These are phyloP conservation scores for Calonectria hawksworthii DNA, from an alignment of 2,329 filamentous ascomycete species.

Conservation along the genomic window DNA sequence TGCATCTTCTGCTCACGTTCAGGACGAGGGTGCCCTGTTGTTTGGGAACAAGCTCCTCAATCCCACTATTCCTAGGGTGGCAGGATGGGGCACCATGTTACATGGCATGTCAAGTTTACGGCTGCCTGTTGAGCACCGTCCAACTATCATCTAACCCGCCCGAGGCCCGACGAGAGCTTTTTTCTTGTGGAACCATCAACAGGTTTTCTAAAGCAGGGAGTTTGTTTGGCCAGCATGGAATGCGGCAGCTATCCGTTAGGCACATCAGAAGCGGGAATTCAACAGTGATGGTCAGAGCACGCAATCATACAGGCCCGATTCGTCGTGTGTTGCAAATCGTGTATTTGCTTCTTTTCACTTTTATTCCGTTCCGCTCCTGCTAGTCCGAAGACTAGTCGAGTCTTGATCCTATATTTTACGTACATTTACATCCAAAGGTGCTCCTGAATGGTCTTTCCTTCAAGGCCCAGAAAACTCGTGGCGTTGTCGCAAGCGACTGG, in stretches of 20 bases:
- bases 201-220: not conserved
- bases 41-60: not conserved
- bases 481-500: conserved; percentile 11
- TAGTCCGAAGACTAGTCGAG: not conserved
- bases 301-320: conserved; percentile 6
- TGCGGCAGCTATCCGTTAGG: not conserved
- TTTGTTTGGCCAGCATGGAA: not conserved
- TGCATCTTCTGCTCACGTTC: conserved; percentile 22
- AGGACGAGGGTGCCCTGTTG: conserved; percentile 18
- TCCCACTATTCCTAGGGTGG: not conserved
- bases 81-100: conserved; percentile 10
- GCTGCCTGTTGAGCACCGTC: not conserved
- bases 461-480: not conserved
- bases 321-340: not conserved
- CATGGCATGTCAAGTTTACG: not conserved
- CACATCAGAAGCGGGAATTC: conserved; percentile 10
- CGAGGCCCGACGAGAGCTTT: not conserved
- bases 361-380: not conserved
- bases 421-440: not conserved
- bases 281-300: not conserved
- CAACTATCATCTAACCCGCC: conserved; percentile 14
- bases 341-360: not conserved
- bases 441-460: not conserved
- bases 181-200: not conserved
- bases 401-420: conserved; percentile 1